Base-by-base conservation (phyloP, 2,329 filamentous ascomycete species). In the Fusarium graminum region DNA sequence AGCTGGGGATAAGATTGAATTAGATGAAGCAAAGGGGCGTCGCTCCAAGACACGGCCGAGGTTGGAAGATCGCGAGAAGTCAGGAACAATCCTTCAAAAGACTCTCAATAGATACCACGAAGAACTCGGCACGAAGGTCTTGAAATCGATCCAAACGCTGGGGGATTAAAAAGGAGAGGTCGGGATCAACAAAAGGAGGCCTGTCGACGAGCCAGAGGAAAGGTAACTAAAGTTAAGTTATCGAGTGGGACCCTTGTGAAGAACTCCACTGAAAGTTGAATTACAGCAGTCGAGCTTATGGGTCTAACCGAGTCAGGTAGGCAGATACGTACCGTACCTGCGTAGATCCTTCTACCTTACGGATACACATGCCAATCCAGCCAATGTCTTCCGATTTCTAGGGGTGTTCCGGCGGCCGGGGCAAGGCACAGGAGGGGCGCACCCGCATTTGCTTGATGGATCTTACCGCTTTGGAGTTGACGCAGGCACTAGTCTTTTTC, bases 181-280 rank as follows among this genome's bases (percentile, higher is more conserved):
- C 64, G 64, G 71, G 63, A 47, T 42, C 34, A 45, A 52, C 53
- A 73, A 72, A 73, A 73, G 71, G 71, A 73, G 71, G 69, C 64
- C 63, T 61, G 65, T 73, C 57, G 55, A 69, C 50, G 60, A 54
- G 60, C 59, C 19, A 32, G 47, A 52, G 55, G 43, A 53, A 52
- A 49, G 43, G 36, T 45, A 53, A 32, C 28, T 45, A 40, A 59
- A 42, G 30, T 59, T 60, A 64, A 64, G 54, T 54, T 46, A 30
- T 52, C 40, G 26, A 26, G 55, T 68, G 70, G 70, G 62, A 59
- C 70, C 65, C 51, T 64, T 54, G 42, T 59, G 47, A 68, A 56
- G 51, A 45, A 50, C 59, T 58, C 59, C 59, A 63, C 59, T 72
- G 53, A 56, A 62, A 66, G 63, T 62, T 52, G 56, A 68, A 57